Evolutionary conservation across 1,284 basidiomycete species (phyloP), one percentile per base, ranked within the genome.

Genomic region (Trametes pubescens): DNA sequence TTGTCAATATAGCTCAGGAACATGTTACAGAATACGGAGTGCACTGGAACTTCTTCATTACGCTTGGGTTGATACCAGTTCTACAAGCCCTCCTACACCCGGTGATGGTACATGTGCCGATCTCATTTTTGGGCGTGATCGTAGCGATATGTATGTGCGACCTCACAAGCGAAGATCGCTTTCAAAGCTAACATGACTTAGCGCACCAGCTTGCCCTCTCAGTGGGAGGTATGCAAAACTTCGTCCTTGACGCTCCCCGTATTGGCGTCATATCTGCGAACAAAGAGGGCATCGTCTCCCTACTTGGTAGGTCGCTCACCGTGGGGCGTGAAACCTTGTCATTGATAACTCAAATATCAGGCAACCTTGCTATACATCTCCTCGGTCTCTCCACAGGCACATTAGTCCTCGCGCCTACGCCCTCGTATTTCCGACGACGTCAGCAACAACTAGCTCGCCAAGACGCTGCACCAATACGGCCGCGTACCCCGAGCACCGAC

Each of bases 21-120:
- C 98, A 99, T 69, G 89, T 93, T 48, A 91, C 95, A 0, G 97
- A 99, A 79, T 99, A 99, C 70, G 98, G 98, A 1, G 89, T 90
- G 0, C 96, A 99, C 74, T 99, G 98, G 98, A 99, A 99, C 76
- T 99, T 99, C 78, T 99, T 99, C 84, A 86, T 99, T 72, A 99
- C 98, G 0, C 82, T 99, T 14, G 95, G 90, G 0, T 67, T 94
- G 0, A 76, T 99, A 2, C 96, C 96, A 0, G 75, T 93, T 0
- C 77, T 94, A 7, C 90, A 95, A 68, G 86, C 92, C 0, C 61
- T 89, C 0, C 74, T 95, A 8, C 88, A 92, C 62, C 90, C 92
- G 0, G 52, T 93, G 7, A 84, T 93, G 40, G 73, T 78, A 13
- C 75, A 74, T 18, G 60, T 90, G 2, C 86, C 91, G 0, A 84